phyloP scores from a whole-genome alignment of 768 basidiomycete species.

The Saitozyma podzolica region DNA sequence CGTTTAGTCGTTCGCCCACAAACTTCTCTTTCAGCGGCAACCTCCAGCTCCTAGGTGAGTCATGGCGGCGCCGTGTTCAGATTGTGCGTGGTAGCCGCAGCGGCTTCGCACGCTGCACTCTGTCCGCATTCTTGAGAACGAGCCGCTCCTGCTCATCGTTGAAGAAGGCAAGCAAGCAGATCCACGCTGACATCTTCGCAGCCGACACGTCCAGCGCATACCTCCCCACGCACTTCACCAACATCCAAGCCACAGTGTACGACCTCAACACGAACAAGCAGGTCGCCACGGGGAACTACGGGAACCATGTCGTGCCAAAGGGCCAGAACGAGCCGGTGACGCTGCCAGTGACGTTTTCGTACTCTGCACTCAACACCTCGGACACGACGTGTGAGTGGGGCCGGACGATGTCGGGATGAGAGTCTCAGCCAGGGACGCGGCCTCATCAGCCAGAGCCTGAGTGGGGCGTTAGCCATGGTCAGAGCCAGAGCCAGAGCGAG shows the following conservation, averaged over 20 bases:
- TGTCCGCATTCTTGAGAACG: no score
- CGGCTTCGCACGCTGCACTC: no score
- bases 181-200: constrained; percentile 9
- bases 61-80: neutral
- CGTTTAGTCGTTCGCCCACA: constrained; percentile 73
- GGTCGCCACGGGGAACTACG: constrained; percentile 69
- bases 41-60: constrained; percentile 64
- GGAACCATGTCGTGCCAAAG: constrained; percentile 64
- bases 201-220: constrained; percentile 73
- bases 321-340: constrained; percentile 65
- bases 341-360: constrained; percentile 80
- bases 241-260: constrained; percentile 67
- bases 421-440: no score
- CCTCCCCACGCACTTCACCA: constrained; percentile 72
- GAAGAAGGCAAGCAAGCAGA: neutral
- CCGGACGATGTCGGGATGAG: no score
- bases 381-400: constrained; percentile 72
- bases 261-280: constrained; percentile 67
- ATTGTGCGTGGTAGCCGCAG: no score
- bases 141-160: no score
- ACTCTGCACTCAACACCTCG: constrained; percentile 71
- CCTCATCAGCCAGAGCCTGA: no score
- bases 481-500: neutral
- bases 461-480: no score
- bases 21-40: constrained; percentile 86